These are phyloP conservation scores for Dryadomyces quercus-mongolicae DNA, from an alignment of 2,329 filamentous ascomycete species.

Conservation along the genomic window DNA sequence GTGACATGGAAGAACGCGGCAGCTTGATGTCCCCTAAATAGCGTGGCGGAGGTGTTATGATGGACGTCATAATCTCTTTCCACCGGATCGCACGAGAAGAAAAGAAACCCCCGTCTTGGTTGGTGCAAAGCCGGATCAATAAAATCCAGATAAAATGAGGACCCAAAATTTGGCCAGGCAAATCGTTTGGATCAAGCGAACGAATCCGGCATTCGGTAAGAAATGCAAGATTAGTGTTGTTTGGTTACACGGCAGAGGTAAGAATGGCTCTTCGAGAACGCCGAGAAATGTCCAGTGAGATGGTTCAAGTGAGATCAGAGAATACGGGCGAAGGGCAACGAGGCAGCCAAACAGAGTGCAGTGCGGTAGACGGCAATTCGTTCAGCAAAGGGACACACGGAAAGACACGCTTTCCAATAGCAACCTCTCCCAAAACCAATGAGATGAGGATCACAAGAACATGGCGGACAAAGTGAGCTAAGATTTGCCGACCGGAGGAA, in stretches of 20 bases:
- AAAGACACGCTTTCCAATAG: conserved; percentile 3
- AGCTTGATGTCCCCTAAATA: conserved; percentile 26
- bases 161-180: too few species aligned
- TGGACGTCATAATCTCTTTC: conserved; percentile 27
- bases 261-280: neutral
- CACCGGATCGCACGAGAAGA: neutral
- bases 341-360: neutral
- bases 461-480: conserved; percentile 15
- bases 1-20: conserved; percentile 23
- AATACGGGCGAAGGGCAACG: neutral
- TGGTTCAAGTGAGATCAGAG: neutral
- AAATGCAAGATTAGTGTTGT: neutral
- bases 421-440: conserved; percentile 18
- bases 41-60: conserved; percentile 20
- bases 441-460: conserved; percentile 19
- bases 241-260: conserved; percentile 2
- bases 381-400: neutral
- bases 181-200: too few species aligned
- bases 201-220: too few species aligned
- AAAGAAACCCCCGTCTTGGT: neutral
- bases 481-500: conserved; percentile 8
- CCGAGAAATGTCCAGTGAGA: neutral
- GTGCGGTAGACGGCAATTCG: neutral
- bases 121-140: neutral
- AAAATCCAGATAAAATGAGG: too few species aligned